Conservation (phyloP, 352 stramenopile genomes). For the Pythium chondricola region DNA sequence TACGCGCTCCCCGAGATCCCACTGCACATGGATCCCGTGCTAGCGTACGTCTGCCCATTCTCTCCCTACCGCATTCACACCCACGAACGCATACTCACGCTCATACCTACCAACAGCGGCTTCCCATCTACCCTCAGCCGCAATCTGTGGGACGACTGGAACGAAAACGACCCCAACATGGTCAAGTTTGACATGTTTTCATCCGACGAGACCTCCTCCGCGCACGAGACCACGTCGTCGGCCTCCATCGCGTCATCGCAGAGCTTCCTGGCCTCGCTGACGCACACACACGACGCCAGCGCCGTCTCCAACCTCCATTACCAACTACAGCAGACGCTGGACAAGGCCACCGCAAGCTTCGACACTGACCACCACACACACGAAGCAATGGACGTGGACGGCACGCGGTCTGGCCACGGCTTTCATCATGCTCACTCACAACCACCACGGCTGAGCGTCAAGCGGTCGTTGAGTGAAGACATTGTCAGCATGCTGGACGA, state of each 20-base stretch:
- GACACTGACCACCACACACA: neutral
- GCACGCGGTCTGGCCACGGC: neutral
- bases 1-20: slow-evolving; percentile 45
- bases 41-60: slow-evolving; percentile 36
- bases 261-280: neutral
- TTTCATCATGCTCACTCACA: slow-evolving; percentile 13
- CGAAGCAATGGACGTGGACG: slow-evolving; percentile 15
- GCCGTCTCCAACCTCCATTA: neutral
- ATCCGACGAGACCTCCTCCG: slow-evolving; percentile 5
- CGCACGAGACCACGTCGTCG: neutral
- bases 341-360: slow-evolving; percentile 6
- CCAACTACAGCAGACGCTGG: slow-evolving; percentile 15
- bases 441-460: slow-evolving; percentile 30
- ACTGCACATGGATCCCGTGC: slow-evolving; percentile 60
- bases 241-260: neutral
- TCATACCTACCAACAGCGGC: slow-evolving; percentile 49
- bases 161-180: slow-evolving; percentile 66
- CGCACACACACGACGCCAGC: neutral
- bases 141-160: slow-evolving; percentile 88
- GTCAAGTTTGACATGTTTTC: slow-evolving; percentile 68
- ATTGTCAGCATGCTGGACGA: slow-evolving; percentile 74
- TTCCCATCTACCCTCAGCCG: slow-evolving; percentile 76
- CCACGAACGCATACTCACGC: too few species aligned
- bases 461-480: slow-evolving; percentile 68
- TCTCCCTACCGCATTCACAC: too few species aligned